phyloP scores from a whole-genome alignment of 805 yeast genomes.

The Metschnikowia colocasiae region DNA sequence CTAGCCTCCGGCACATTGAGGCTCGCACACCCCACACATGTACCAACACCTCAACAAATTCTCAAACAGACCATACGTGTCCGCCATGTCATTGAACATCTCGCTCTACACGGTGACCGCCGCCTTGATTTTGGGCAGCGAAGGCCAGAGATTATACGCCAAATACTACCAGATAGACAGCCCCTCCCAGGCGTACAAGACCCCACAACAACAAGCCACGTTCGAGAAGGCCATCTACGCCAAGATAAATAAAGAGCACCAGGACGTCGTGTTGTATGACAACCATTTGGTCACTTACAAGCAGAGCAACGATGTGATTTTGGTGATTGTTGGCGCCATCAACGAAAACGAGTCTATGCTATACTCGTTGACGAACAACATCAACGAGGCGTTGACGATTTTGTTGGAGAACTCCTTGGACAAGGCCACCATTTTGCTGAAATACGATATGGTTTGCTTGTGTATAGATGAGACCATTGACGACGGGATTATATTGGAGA shows the following conservation, averaged over 20 bases:
- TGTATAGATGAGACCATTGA: slow-evolving; percentile 91
- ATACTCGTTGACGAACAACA: slow-evolving; percentile 69
- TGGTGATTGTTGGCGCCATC: slow-evolving; percentile 68
- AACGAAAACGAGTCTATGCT: slow-evolving; percentile 85
- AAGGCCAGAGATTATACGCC: slow-evolving; percentile 76
- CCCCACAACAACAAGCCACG: slow-evolving; percentile 60
- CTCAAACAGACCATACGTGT: neutral
- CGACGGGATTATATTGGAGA: slow-evolving; percentile 88
- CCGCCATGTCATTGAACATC: slow-evolving; percentile 42
- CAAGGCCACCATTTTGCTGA: slow-evolving; percentile 70
- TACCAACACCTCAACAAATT: slow-evolving; percentile 4
- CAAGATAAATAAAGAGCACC: slow-evolving; percentile 76
- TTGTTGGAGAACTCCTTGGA: slow-evolving; percentile 70
- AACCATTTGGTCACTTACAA: slow-evolving; percentile 81
- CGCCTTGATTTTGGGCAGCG: slow-evolving; percentile 71
- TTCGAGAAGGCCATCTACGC: slow-evolving; percentile 71
- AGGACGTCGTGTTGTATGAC: slow-evolving; percentile 78
- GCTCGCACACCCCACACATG: slow-evolving; percentile 5
- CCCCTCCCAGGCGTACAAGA: slow-evolving; percentile 36
- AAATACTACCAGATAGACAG: slow-evolving; percentile 70
- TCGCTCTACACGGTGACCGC: slow-evolving; percentile 84
- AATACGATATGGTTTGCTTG: slow-evolving; percentile 80
- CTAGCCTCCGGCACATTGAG: no score
- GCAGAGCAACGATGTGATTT: slow-evolving; percentile 70
- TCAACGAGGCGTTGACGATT: slow-evolving; percentile 77